A percentile compares a stretch with the other conserved stretches of the same genome.
These are phyloP conservation scores for Dalbergia oliveri DNA, from an alignment of 306 rosid species.

Conservation along the genomic window DNA sequence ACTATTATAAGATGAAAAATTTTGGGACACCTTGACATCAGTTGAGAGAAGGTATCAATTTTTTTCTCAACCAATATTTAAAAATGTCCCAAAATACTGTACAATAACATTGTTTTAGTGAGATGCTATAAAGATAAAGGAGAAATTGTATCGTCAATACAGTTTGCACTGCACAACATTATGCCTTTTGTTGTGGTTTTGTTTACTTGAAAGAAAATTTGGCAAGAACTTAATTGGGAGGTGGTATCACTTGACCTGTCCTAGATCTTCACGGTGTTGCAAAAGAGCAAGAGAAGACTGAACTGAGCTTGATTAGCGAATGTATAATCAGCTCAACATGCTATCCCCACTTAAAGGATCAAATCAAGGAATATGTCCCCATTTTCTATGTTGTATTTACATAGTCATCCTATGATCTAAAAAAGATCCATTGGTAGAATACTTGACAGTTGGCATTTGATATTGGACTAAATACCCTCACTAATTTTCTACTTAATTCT, in stretches of 20 bases:
- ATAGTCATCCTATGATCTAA: constrained; percentile 52
- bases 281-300: constrained; percentile 8
- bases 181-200: too few relatives aligned
- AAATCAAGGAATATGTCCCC: constrained; percentile 44
- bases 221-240: constrained; percentile 4
- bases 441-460: constrained; percentile 25
- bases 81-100: too few relatives aligned
- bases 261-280: constrained; percentile 25
- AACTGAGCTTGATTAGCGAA: constrained; percentile 34
- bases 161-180: too few relatives aligned
- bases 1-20: too few relatives aligned
- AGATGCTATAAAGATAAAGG: neutral
- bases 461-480: constrained; percentile 24
- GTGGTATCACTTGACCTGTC: constrained; percentile 36
- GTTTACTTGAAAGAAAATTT: neutral
- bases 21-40: too few relatives aligned
- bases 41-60: too few relatives aligned
- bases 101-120: too few relatives aligned
- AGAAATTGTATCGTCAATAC: neutral
- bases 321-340: constrained; percentile 13
- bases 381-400: constrained; percentile 72
- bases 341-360: constrained; percentile 51
- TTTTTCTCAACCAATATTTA: too few relatives aligned
- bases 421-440: constrained; percentile 41
- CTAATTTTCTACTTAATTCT: constrained; percentile 46